phyloP scores from a whole-genome alignment of 2,329 filamentous ascomycete genomes.

The Monosporascus ibericus region DNA sequence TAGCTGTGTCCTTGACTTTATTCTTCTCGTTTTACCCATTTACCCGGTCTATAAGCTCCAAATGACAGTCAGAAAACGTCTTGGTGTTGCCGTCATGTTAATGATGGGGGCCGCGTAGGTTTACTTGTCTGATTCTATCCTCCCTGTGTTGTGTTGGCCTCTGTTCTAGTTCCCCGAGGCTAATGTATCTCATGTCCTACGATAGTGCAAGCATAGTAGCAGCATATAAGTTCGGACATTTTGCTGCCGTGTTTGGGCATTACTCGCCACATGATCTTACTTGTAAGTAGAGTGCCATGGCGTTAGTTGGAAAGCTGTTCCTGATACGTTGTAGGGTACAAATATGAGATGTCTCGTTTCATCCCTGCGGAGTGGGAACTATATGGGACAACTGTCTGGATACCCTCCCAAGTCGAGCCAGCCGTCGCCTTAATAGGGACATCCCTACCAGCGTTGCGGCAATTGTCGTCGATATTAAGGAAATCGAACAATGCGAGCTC shows the following conservation, averaged over 20 bases:
- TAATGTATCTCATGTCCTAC: neutral
- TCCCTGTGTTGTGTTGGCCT: too few species aligned
- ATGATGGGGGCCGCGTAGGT: slow-evolving; percentile 13
- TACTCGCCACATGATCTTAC: slow-evolving; percentile 9
- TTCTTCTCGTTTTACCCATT: slow-evolving; percentile 19
- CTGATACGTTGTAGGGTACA: slow-evolving; percentile 5
- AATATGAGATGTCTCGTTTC: slow-evolving; percentile 13
- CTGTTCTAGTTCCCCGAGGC: neutral
- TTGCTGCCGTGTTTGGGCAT: slow-evolving; percentile 6
- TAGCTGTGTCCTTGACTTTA: slow-evolving; percentile 18
- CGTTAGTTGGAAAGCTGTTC: neutral
- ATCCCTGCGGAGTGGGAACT: slow-evolving; percentile 19
- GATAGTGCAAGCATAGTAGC: slow-evolving; percentile 14
- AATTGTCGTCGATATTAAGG: neutral
- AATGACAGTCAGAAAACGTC: slow-evolving; percentile 12
- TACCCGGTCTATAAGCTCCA: slow-evolving; percentile 15
- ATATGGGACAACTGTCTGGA: slow-evolving; percentile 22
- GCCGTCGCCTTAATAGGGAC: slow-evolving; percentile 20
- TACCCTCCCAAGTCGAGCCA: slow-evolving; percentile 20
- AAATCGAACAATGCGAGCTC: too few species aligned
- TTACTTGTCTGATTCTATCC: neutral
- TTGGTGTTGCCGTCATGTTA: slow-evolving; percentile 15
- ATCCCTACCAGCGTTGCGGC: slow-evolving; percentile 14
- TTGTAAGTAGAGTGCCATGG: slow-evolving; percentile 8
- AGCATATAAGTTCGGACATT: slow-evolving; percentile 18